These are phyloP conservation scores for Przewalskia tangutica DNA, from an alignment of 257 asterid genomes.

Conservation along the genomic window DNA sequence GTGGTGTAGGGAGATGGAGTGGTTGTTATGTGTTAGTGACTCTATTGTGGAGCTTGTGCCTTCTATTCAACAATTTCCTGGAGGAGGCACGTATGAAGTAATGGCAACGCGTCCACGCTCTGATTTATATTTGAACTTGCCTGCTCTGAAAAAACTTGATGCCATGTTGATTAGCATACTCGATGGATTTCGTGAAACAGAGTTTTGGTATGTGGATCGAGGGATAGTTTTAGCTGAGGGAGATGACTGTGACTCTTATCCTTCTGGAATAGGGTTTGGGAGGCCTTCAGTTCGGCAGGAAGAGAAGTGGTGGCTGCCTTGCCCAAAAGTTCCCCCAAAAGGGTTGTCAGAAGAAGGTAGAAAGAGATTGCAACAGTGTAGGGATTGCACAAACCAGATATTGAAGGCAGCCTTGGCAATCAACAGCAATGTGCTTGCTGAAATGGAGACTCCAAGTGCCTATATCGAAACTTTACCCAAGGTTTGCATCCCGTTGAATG, in stretches of 20 bases:
- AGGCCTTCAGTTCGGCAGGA: slow-evolving; percentile 94
- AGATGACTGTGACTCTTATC: slow-evolving; percentile 36
- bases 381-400: slow-evolving; percentile 95
- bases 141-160: slow-evolving; percentile 93
- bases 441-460: slow-evolving; percentile 87
- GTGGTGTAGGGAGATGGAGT: slow-evolving; percentile 97
- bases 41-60: slow-evolving; percentile 96
- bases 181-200: slow-evolving; percentile 70
- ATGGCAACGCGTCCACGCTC: slow-evolving; percentile 79
- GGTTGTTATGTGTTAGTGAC: slow-evolving; percentile 83
- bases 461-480: slow-evolving; percentile 82
- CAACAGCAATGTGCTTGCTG: slow-evolving; percentile 75
- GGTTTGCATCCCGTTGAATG: slow-evolving; percentile 29
- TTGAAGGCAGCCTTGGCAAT: slow-evolving; percentile 95
- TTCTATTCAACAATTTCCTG: slow-evolving; percentile 64
- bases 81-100: slow-evolving; percentile 78
- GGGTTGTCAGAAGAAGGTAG: slow-evolving; percentile 77
- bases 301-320: slow-evolving; percentile 99
- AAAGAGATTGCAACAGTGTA: slow-evolving; percentile 85
- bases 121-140: slow-evolving; percentile 75
- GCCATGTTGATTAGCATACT: slow-evolving; percentile 82
- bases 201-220: slow-evolving; percentile 89
- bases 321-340: slow-evolving; percentile 83
- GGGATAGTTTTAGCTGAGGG: slow-evolving; percentile 47
- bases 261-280: slow-evolving; percentile 31